Evolutionary conservation across 306 rosid genomes (phyloP), one percentile per base, ranked within the genome.

Genomic region (Vicia sativa): DNA sequence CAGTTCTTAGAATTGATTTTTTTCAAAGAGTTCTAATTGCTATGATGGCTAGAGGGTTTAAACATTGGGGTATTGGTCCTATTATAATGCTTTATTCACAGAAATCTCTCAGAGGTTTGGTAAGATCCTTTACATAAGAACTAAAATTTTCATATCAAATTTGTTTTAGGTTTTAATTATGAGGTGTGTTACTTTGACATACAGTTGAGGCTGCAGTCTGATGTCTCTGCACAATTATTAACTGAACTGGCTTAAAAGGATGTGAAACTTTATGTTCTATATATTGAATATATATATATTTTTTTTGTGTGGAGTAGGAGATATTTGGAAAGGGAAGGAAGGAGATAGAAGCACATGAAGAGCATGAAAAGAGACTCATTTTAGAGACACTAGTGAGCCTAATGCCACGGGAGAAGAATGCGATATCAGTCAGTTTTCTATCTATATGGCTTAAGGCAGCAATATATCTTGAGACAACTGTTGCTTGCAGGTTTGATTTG

Each of bases 31-130:
- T 90, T 73, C 42, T 93, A 3, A 62, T 88, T 42, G 97, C 97
- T 11, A 88, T 90, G 96, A 82, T 88, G 82, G 87, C 96, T 7
- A 83, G 97, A 80, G 98, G 98, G 69, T 83, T 85, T 76, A 86
- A 85, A 67, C 88, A 88, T 49, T 72, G 73, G 65, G 83, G 95
- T 79, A 83, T 93, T 8, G 97, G 86, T 31, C 95, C 97, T 16
- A 71, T 90, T 41, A 83, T 90, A 38, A 93, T 93, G 97, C 95
- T 90, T 62, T 93, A 90, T 63, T 96, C 97, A 10, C 91, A 93
- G 82, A 90, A 90, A 75, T 86, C 96, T 37, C 86, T 93, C 10
- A 68, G 89, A 80, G 98, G 90, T 75, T 90, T 90, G 97, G 97
- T 93, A 87, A 87, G 98, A 75, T 53, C 78, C 77, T 70, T 42